Percentiles rank a stretch among this genome's conserved stretches.
Evolutionary conservation across 441 rosid genomes (phyloP).

Genomic region (Breynia disticha): DNA sequence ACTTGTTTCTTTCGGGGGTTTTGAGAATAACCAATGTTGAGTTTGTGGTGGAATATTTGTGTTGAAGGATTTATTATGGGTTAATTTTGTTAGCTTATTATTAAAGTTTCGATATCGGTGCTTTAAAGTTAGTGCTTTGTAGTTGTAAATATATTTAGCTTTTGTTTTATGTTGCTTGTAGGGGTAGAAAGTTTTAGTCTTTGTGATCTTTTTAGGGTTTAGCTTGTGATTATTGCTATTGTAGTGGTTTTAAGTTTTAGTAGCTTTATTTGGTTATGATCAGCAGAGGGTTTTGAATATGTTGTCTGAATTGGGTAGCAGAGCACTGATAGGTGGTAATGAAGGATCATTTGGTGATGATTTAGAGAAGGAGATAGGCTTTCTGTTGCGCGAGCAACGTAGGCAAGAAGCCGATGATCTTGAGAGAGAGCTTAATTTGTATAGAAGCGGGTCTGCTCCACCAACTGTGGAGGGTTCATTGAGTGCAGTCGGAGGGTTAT

Average conservation of each 20-base stretch:
- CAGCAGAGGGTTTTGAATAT: slow-evolving; percentile 34
- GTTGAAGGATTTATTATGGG: slow-evolving; percentile 5
- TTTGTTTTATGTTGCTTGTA: background rate
- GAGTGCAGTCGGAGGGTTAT: slow-evolving; percentile 65
- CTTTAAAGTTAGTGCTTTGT: slow-evolving; percentile 19
- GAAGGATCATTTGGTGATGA: slow-evolving; percentile 73
- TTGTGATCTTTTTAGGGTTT: slow-evolving; percentile 16
- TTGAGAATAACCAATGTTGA: slow-evolving; percentile 1
- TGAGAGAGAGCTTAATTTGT: slow-evolving; percentile 69
- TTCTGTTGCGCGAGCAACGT: slow-evolving; percentile 65
- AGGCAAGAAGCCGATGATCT: slow-evolving; percentile 60
- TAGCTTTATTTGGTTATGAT: slow-evolving; percentile 19
- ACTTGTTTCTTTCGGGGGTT: slow-evolving; percentile 7
- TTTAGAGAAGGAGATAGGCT: slow-evolving; percentile 64
- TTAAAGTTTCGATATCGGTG: slow-evolving; percentile 20
- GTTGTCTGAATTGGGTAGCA: slow-evolving; percentile 63
- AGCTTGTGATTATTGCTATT: slow-evolving; percentile 17
- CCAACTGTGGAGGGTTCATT: slow-evolving; percentile 92
- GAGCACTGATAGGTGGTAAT: slow-evolving; percentile 57
- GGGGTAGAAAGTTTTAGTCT: slow-evolving; percentile 21
- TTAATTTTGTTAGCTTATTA: slow-evolving; percentile 5
- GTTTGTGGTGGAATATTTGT: background rate
- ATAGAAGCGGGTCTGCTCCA: slow-evolving; percentile 93
- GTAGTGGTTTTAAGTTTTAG: slow-evolving; percentile 23
- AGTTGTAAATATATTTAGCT: slow-evolving; percentile 22